phyloP scores from a whole-genome alignment of 805 yeast species.

The Candida boleticola region DNA sequence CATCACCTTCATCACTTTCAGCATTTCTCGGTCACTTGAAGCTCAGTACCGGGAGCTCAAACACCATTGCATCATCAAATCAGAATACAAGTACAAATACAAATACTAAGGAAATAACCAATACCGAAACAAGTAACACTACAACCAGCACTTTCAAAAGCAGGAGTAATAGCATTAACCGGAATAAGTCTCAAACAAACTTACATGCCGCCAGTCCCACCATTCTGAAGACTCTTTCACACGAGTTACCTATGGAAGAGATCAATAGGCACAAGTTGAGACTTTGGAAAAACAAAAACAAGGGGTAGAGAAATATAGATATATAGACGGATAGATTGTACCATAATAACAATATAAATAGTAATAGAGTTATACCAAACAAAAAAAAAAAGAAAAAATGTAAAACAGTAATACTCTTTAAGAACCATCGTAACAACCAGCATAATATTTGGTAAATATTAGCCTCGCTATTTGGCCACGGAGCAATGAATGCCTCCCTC shows the following conservation, averaged over 20 bases:
- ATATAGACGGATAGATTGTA: not conserved
- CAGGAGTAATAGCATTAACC: not conserved
- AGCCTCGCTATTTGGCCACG: too few relatives aligned
- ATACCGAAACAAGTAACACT: not conserved
- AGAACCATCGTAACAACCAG: too few relatives aligned
- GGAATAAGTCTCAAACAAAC: not conserved
- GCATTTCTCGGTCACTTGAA: constrained; percentile 6
- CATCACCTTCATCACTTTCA: constrained; percentile 7
- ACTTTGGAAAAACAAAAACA: not conserved
- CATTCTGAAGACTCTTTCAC: not conserved
- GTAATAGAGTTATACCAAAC: not conserved
- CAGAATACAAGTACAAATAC: not conserved
- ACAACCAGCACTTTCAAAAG: not conserved
- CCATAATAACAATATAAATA: not conserved
- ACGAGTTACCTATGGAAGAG: not conserved
- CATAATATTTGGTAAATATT: too few relatives aligned
- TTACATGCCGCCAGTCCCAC: not conserved
- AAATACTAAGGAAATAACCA: not conserved
- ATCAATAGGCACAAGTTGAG: not conserved
- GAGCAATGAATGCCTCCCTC: too few relatives aligned
- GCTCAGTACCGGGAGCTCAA: not conserved
- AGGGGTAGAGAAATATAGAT: not conserved
- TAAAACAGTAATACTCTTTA: too few relatives aligned
- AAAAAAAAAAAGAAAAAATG: too few relatives aligned
- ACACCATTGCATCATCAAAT: not conserved